Conservation (phyloP, 306 rosid species). For the Alnus rubra region DNA sequence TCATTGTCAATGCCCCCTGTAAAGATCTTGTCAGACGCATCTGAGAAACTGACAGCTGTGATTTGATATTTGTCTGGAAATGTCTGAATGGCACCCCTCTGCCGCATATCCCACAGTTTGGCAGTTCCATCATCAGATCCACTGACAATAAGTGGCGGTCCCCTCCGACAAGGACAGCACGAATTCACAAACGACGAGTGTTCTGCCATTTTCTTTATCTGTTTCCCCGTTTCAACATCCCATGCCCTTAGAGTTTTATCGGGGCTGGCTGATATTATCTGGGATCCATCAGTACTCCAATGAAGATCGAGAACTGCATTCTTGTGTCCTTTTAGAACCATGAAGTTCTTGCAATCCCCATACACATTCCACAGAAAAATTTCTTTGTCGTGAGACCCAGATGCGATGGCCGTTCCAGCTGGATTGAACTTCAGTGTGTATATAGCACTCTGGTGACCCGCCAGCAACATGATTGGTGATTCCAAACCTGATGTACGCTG, state of each 20-base stretch:
- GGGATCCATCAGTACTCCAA: slow-evolving; percentile 92
- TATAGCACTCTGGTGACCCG: slow-evolving; percentile 86
- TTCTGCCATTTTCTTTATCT: slow-evolving; percentile 92
- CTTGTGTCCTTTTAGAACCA: slow-evolving; percentile 93
- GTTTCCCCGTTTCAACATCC: slow-evolving; percentile 94
- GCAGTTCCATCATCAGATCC: slow-evolving; percentile 98
- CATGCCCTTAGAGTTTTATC: slow-evolving; percentile 91
- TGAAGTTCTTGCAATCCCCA: slow-evolving; percentile 90
- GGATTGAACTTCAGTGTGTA: slow-evolving; percentile 95
- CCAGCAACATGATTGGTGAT: slow-evolving; percentile 84
- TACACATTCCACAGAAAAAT: slow-evolving; percentile 88
- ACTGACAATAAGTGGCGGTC: slow-evolving; percentile 88
- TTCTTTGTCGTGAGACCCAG: slow-evolving; percentile 94
- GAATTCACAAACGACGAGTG: slow-evolving; percentile 90
- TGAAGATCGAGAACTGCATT: slow-evolving; percentile 95
- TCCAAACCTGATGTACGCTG: slow-evolving; percentile 82
- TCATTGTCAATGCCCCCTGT: slow-evolving; percentile 93
- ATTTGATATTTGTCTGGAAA: slow-evolving; percentile 94
- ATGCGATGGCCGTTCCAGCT: slow-evolving; percentile 77
- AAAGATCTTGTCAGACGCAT: slow-evolving; percentile 91
- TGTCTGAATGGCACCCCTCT: slow-evolving; percentile 93
- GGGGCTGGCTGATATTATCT: slow-evolving; percentile 83
- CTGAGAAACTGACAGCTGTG: slow-evolving; percentile 85
- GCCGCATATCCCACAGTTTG: slow-evolving; percentile 97
- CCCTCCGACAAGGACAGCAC: slow-evolving; percentile 92